Percentiles rank a stretch among this genome's conserved stretches.
phyloP scores from a whole-genome alignment of 345 rosid species.

The Citropsis articulata region DNA sequence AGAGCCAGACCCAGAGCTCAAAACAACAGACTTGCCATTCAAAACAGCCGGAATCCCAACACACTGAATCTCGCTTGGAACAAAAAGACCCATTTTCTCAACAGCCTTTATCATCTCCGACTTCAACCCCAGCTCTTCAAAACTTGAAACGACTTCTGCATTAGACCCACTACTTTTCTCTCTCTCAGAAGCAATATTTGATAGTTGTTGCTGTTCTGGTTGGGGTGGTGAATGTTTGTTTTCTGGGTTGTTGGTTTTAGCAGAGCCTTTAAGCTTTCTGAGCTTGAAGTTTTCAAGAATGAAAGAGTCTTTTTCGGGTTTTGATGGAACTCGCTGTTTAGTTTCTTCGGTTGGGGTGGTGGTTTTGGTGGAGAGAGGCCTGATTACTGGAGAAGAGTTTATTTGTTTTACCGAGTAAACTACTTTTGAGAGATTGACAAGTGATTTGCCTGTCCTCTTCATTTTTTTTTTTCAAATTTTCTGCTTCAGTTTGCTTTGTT shows the following conservation, averaged over 20 bases:
- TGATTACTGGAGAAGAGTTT: constrained; percentile 6
- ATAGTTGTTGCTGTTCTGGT: not conserved
- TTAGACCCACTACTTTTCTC: constrained; percentile 11
- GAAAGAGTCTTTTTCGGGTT: constrained; percentile 10
- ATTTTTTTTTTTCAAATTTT: not conserved
- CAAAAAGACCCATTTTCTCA: constrained; percentile 48
- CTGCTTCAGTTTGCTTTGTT: not conserved
- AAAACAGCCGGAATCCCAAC: constrained; percentile 58
- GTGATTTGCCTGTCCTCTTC: constrained; percentile 15
- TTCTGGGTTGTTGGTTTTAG: constrained; percentile 18
- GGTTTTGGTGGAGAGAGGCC: constrained; percentile 9
- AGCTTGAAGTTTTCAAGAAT: constrained; percentile 48
- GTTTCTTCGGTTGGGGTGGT: not conserved
- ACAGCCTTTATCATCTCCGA: constrained; percentile 47
- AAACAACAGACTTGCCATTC: constrained; percentile 55
- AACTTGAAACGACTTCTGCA: constrained; percentile 28
- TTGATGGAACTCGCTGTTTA: not conserved
- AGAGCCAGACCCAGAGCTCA: constrained; percentile 65
- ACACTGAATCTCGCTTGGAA: constrained; percentile 69
- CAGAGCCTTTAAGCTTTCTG: constrained; percentile 45
- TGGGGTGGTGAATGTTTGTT: not conserved
- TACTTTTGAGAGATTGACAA: constrained; percentile 4
- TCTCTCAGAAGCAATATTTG: not conserved
- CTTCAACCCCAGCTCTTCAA: constrained; percentile 53
- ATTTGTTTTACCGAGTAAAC: constrained; percentile 6